Conservation (phyloP, 2,329 filamentous ascomycete genomes). For the Pseudogymnoascus sp. region DNA sequence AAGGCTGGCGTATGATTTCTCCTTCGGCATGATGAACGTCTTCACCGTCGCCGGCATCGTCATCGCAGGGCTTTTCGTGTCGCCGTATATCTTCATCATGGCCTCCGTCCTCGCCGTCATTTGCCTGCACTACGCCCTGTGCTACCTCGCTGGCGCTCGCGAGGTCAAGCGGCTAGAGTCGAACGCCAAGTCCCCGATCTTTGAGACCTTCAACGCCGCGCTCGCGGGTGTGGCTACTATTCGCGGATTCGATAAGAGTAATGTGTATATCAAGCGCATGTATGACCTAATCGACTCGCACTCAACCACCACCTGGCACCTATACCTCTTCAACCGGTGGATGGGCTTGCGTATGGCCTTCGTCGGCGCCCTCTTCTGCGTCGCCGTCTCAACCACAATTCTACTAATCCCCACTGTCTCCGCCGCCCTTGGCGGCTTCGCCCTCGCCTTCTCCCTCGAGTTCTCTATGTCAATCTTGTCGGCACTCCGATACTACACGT, state of each 20-base stretch:
- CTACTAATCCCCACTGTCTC: slow-evolving; percentile 53
- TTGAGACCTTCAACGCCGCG: slow-evolving; percentile 69
- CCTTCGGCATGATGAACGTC: slow-evolving; percentile 48
- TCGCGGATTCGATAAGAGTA: slow-evolving; percentile 62
- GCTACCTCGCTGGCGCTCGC: slow-evolving; percentile 62
- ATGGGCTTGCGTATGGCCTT: slow-evolving; percentile 66
- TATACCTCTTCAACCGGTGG: slow-evolving; percentile 71
- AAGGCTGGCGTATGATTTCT: slow-evolving; percentile 54
- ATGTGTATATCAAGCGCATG: slow-evolving; percentile 62
- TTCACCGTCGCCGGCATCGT: slow-evolving; percentile 59
- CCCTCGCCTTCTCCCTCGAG: slow-evolving; percentile 63
- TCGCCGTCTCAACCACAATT: slow-evolving; percentile 57
- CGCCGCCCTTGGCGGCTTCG: slow-evolving; percentile 66
- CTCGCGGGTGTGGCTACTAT: slow-evolving; percentile 68
- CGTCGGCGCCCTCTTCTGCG: slow-evolving; percentile 61
- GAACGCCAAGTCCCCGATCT: slow-evolving; percentile 68
- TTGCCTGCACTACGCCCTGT: slow-evolving; percentile 48
- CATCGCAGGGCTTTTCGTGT: slow-evolving; percentile 59
- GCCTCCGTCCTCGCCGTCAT: slow-evolving; percentile 49
- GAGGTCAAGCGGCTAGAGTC: slow-evolving; percentile 72
- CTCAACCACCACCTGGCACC: slow-evolving; percentile 55
- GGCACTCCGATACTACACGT: slow-evolving; percentile 59
- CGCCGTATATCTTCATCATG: slow-evolving; percentile 55
- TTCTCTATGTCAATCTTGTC: slow-evolving; percentile 57
- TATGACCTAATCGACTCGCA: slow-evolving; percentile 61